Evolutionary conservation across 352 stramenopile genomes (phyloP), one percentile per base, ranked within the genome.

Genomic region (Salisapilia sapeloensis): DNA sequence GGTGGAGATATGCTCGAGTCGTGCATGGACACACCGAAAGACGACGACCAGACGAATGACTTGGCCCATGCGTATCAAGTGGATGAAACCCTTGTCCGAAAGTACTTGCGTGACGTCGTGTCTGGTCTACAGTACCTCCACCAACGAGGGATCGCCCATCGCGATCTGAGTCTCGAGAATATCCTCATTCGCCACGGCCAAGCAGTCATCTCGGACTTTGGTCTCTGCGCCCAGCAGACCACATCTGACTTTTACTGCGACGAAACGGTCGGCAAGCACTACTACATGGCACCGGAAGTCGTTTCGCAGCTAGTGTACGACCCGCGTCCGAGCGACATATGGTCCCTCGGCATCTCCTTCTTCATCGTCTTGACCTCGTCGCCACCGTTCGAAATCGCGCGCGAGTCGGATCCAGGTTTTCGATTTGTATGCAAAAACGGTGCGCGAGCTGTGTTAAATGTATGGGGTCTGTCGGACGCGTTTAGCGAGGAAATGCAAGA

Each of bases 81-180:
- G 17, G 44, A 67, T 4, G 65, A 81, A 33, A 29, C 33, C 33
- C 45, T 51, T 2, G 69, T 60, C 12, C 56, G 65, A 25, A 27
- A 15, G 12, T 86, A 83, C 34, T 48, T 93, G 25, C 35, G 54
- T 9, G 70, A 91, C 36, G 64, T 93, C 24, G 30, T 85, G 10
- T 41, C 43, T 1, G 78, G 78, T 3, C 48, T 86, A 6, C 47
- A 40, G 6, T 81, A 79, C 38, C 40, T 87, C 13, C 69, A 87
- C 46, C 36, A 26, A 16, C 50, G 76, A 43, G 71, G 72, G 40
- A 66, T 92, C 26, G 72, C 70, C 15, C 92, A 97, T 53, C 78
- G 91, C 36, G 93, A 98, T 48, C 62, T 98, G 34, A 97, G 83
- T 18, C 56, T 98, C n/a, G 93, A 98, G 57, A 98, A 98, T 60